Evolutionary conservation across 129 eudicot species (phyloP), one percentile per base, ranked within the genome.

Genomic region (Pulicaria dysenterica): DNA sequence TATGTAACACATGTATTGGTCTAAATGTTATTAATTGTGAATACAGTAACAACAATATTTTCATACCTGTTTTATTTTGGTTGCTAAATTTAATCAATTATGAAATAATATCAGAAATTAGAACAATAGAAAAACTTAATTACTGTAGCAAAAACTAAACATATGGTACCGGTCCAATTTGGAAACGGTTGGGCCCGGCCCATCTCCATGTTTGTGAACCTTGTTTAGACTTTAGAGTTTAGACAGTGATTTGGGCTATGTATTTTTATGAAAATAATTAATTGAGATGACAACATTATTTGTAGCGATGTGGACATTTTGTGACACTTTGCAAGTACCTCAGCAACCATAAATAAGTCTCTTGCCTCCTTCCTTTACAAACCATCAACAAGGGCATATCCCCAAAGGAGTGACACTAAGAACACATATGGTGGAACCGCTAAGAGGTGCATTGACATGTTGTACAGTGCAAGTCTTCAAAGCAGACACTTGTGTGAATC

Each of bases 381-480:
- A 11, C 11, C 34, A 36, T 13, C 45, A 54, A 64, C 57, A 81
- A 51, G 60, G 71, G 76, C 31, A 50, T 55, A 70, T 31, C 74
- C 5, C 78, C 64, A 24, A 41, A 56, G 85, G 81, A 70, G 78
- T 81, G 81, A 61, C 63, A 58, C 69, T 75, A 17, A 75, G 77
- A 81, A 81, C 85, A 81, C 85, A 69, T 38, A 56, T 70, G 76
- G n/a, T 58, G 49, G 67, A 15, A 75, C 31, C 45, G 71, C 41
- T 31, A 73, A 76, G 48, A 69, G 14, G 45, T 47, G 58, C 70
- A 69, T 14, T 65, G 73, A 70, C 17, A 17, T 81, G 77, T 69
- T 68, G 83, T 76, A 83, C 14, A 0, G 49, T 72, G 63, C 78
- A 62, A 63, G 12, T 13, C n/a, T 43, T 4, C 11, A 4, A 53